Evolutionary conservation across 2,329 filamentous ascomycete genomes (phyloP), one percentile per base, ranked within the genome.

Genomic region (Scytalidium sp.): DNA sequence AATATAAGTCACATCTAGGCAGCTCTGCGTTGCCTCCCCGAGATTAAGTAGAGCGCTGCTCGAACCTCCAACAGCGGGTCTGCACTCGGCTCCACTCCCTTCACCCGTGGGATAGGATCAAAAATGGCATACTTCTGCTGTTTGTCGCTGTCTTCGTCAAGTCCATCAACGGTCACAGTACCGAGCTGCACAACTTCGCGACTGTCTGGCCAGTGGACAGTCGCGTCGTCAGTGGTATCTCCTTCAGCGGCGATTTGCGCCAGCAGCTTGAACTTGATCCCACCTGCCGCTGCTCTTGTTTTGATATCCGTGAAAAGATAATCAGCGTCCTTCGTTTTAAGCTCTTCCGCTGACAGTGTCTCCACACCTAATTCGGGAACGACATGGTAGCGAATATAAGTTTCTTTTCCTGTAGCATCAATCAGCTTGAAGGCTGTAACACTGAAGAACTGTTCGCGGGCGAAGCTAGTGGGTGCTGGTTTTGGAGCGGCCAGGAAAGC

Each of bases 61-160:
- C 80, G 68, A 47, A 81, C 68, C 41, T 83, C 77, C 52, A 83
- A 57, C 53, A 84, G 60, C 36, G 80, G 79, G 68, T 84, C 79
- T 19, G 66, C 75, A 51, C 72, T 76, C 3, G 71, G 54, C 59
- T 79, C 76, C 19, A 83, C 64, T 0, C 79, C 79, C 19, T 75
- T 64, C 2, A 82, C 71, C 47, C 79, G 67, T 4, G 80, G 79
- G 45, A 82, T 71, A 1, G 79, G 79, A 66, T 84, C 79, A 54
- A 79, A 82, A 54, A 83, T 83, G 39, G 78, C 67, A 25, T 67
- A 64, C 65, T 80, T 76, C 65, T 78, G 72, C 65, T 74, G 64
- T 48, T 64, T 66, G 50, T 61, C 60, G 44, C 67, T 70, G 47
- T 74, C 68, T 19, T 64, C 60, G 21, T 71, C 60, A 9, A 73